Evolutionary conservation across 2,329 filamentous ascomycete genomes (phyloP), one percentile per base, ranked within the genome.

Genomic region (Escovopsis sp.): DNA sequence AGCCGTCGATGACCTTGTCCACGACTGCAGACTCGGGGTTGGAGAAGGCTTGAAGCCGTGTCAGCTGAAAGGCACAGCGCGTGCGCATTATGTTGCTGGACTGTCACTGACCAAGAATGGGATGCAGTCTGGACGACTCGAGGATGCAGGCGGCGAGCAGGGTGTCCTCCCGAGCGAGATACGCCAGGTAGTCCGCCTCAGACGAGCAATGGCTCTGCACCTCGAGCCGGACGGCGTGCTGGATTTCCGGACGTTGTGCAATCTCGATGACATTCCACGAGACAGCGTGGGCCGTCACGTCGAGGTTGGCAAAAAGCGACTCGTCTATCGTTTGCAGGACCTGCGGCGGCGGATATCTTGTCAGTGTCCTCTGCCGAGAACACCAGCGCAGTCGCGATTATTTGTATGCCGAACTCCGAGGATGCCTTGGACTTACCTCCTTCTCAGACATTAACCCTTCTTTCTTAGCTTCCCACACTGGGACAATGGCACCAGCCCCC

Each of bases 281-380:
- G 6, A 40, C 12, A 6, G 26, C 33, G 13, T 36, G 34, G 16
- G 35, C 36, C 13, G 38, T 40, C 4, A 38, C 38, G 30, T 40
- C 38, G 12, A 40, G 32, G 12, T 40, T 40, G 5, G 39, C 39
- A 25, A 41, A 41, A 4, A 41, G 21, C 4, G 28, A 31, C 21
- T 41, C 39, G 25, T 41, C 39, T 4, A 41, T 26, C 2, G 39
- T 38, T 16, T 41, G 39, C n/a, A 41, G 33, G 21, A 41, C 29
- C 39, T 41, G 37, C 17, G 27, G 17, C 4, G 27, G 11, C 4
- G 4, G n/a, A n/a, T n/a, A n/a, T n/a, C n/a, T n/a, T n/a, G n/a
- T n/a, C n/a, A n/a, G n/a, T n/a, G n/a, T n/a, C n/a, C n/a, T n/a
- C n/a, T n/a, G n/a, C n/a, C n/a, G n/a, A n/a, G n/a, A n/a, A n/a